A percentile compares a stretch with the other conserved stretches of the same genome.
Evolutionary conservation across 2,329 filamentous ascomycete species (phyloP).

Genomic region (Didymella pomorum): DNA sequence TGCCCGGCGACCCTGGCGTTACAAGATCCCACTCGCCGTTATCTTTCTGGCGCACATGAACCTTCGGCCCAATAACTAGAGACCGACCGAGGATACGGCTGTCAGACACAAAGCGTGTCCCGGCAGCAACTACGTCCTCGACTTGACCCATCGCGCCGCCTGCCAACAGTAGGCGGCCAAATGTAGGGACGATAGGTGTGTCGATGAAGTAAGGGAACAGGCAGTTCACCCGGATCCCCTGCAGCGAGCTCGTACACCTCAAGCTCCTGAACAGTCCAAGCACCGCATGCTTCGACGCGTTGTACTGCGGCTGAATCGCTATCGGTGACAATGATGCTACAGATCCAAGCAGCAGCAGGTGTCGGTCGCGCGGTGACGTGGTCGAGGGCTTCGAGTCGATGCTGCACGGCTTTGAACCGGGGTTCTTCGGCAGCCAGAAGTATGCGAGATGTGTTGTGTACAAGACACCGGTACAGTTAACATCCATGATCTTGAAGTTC

Average conservation of each 20-base stretch:
- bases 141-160: slow-evolving; percentile 63
- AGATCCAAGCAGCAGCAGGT: slow-evolving; percentile 70
- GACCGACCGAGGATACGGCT: slow-evolving; percentile 64
- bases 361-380: slow-evolving; percentile 58
- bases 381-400: slow-evolving; percentile 40
- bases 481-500: slow-evolving; percentile 63
- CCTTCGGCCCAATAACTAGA: slow-evolving; percentile 65
- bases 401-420: slow-evolving; percentile 50
- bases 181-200: slow-evolving; percentile 63
- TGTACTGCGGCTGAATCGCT: slow-evolving; percentile 61
- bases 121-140: slow-evolving; percentile 70
- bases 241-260: slow-evolving; percentile 57
- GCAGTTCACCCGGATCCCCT: slow-evolving; percentile 69
- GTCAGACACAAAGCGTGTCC: slow-evolving; percentile 68
- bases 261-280: slow-evolving; percentile 70
- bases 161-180: slow-evolving; percentile 62
- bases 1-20: slow-evolving; percentile 36
- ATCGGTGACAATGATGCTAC: slow-evolving; percentile 62
- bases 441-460: slow-evolving; percentile 72
- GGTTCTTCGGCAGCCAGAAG: slow-evolving; percentile 64
- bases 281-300: slow-evolving; percentile 70
- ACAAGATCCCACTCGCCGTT: slow-evolving; percentile 43
- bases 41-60: slow-evolving; percentile 57
- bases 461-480: slow-evolving; percentile 70
- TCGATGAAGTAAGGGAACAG: slow-evolving; percentile 73